A percentile compares a stretch with the other conserved stretches of the same genome.
phyloP scores from a whole-genome alignment of 2,329 filamentous ascomycete species.

The Fusarium clavum region DNA sequence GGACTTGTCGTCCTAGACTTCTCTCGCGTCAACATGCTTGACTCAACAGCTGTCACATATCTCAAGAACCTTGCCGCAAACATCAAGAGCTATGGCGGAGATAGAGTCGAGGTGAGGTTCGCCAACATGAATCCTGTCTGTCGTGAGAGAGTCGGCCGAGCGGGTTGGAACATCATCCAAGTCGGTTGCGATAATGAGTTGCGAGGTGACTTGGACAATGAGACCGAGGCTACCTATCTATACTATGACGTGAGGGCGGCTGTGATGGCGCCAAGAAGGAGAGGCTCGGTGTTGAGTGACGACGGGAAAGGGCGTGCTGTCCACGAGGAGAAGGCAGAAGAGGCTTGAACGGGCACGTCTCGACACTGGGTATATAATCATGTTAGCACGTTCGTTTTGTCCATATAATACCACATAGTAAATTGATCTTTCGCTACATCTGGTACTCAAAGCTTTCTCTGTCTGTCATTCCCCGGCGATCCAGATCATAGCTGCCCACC shows the following conservation, averaged over 20 bases:
- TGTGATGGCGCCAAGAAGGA: slow-evolving; percentile 32
- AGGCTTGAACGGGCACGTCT: background rate
- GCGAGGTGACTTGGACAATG: slow-evolving; percentile 6
- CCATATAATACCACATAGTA: background rate
- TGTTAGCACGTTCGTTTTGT: background rate
- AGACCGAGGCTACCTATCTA: background rate
- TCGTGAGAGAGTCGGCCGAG: slow-evolving; percentile 53
- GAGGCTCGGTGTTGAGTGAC: slow-evolving; percentile 23
- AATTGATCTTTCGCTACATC: background rate
- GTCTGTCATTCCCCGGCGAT: background rate
- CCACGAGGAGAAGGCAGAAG: slow-evolving; percentile 34
- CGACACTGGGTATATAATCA: background rate
- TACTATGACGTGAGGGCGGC: slow-evolving; percentile 38
- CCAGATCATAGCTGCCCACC: background rate
- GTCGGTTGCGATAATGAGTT: slow-evolving; percentile 17
- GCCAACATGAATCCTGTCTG: slow-evolving; percentile 59
- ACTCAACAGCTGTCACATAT: slow-evolving; percentile 63
- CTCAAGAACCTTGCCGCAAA: slow-evolving; percentile 62
- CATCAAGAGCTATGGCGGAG: slow-evolving; percentile 61
- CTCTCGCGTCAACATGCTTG: slow-evolving; percentile 62
- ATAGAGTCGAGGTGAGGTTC: slow-evolving; percentile 60
- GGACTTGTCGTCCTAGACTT: slow-evolving; percentile 65
- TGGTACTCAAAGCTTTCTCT: background rate
- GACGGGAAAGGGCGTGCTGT: slow-evolving; percentile 21
- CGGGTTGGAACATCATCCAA: slow-evolving; percentile 50